A percentile compares a stretch with the other conserved stretches of the same genome.
Evolutionary conservation across 208 protist genomes (phyloP).

Genomic region (Herpetomonas tarakana): DNA sequence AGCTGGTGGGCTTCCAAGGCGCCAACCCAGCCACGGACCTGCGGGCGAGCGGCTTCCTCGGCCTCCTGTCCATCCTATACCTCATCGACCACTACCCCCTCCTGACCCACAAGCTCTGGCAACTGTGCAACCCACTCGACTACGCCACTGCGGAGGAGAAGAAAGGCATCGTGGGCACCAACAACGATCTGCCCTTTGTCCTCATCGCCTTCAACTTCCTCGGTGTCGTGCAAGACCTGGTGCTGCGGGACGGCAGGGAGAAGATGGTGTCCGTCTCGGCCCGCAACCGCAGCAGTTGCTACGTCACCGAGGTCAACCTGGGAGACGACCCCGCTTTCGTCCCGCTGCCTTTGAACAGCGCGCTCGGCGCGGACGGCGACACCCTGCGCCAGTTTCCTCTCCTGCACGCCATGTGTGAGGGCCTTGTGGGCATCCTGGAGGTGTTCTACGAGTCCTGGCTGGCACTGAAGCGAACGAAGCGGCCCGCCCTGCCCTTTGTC

Average conservation of each 20-base stretch:
- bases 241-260: constrained; percentile 22
- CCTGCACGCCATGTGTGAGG: constrained; percentile 25
- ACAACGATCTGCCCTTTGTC: constrained; percentile 66
- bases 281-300: neutral
- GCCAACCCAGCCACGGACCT: constrained; percentile 76
- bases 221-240: constrained; percentile 43
- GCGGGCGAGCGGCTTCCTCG: constrained; percentile 66
- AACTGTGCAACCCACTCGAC: constrained; percentile 30
- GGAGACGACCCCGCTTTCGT: neutral
- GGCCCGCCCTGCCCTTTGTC: constrained; percentile 20
- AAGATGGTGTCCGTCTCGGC: constrained; percentile 10
- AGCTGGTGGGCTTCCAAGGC: constrained; percentile 78
- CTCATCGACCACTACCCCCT: constrained; percentile 63
- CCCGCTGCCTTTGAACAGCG: neutral
- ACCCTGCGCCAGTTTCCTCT: constrained; percentile 17
- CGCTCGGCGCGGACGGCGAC: neutral
- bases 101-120: constrained; percentile 49
- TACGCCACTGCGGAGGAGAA: constrained; percentile 10
- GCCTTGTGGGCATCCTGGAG: constrained; percentile 34
- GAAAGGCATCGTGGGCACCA: neutral
- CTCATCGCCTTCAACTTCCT: constrained; percentile 77
- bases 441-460: constrained; percentile 38
- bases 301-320: neutral
- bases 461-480: constrained; percentile 13
- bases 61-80: constrained; percentile 68